Evolutionary conservation across 495 filamentous ascomycete species (phyloP), one percentile per base, ranked within the genome.

Genomic region (Hypoxylon subgilvum): DNA sequence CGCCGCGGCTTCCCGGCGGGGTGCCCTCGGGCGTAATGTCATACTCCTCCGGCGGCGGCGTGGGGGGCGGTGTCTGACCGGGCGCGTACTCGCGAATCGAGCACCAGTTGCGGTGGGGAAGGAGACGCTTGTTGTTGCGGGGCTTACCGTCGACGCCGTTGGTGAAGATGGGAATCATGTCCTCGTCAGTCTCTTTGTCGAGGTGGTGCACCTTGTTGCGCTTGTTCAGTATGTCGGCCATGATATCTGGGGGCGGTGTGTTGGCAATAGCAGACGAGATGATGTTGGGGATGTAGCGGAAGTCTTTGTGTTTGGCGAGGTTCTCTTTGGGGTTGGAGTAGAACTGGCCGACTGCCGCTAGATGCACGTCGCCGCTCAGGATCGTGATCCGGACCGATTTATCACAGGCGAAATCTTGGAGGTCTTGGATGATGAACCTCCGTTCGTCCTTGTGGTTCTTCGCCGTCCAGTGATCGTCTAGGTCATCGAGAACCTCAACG

Each of bases 391-490:
- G 85, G 42, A 97, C 80, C 9, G 90, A 96, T 63, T 92, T 94
- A 67, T 93, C 90, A 6, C 87, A 90, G 10, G 95, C 92, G 39
- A 97, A 76, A 61, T 91, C 87, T 69, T 98, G 94, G 12, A 98
- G 79, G 50, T 95, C 90, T 64, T 93, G 85, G 27, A 98, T 85
- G 59, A 97, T 82, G 76, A 88, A 88, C 59, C 86, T 88, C 23
- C 94, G 84, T 74, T 98, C 94, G 8, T 76, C 72, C 68, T 97
- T 97, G 73, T 96, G 91, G 66, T 91, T 87, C 64, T 90, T 95
- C 16, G 94, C 92, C 2, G 94, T 96, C 94, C 94, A 98, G 67
- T 97, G 93, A 70, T 98, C 94, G 61, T 92, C 88, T 7, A 95
- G 77, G 68, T 95, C 90, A 72, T 97, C 94, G 21, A 96, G 79